Base-by-base conservation (phyloP, 306 rosid species). In the Corylus heterophylla region DNA sequence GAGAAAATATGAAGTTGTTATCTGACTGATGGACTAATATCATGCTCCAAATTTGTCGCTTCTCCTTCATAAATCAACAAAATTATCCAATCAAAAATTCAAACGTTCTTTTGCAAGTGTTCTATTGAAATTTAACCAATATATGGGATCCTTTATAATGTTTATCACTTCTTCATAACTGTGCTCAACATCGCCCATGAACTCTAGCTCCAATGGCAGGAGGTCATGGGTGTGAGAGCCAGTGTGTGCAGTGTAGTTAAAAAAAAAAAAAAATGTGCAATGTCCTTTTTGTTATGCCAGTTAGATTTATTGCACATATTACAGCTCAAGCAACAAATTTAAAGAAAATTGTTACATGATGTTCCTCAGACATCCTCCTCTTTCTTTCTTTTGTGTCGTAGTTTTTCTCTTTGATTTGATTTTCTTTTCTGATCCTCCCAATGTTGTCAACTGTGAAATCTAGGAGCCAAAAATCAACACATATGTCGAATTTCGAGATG, bases 381-480 rank as follows among this genome's bases (percentile, higher is more conserved):
- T 82, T 51, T 55, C n/a, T 68, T 73, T n/a, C 27, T 39, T 59
- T 44, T 27, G 50, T 4, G 0, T 61, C 48, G 12, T 58, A 8
- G 59, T 0, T 55, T 35, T 55, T 71, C 27, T 39, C 48, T 11
- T 31, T 42, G 61, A 58, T 71, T 7, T 49, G 7, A 20, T 51
- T 29, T 31, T 56, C 49, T 74, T 82, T 42, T 8, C 27, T 6
- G 47, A 68, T 9, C 72, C 17, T 68, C 51, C 44, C 29, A 35
- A 55, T 82, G 14, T 68, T 35, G 16, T 70, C 16, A 22, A 75
- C 80, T 37, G 25, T 31, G 77, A 69, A 27, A 69, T 88, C 79
- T 89, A 96, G 99, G 98, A 93, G 84, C 92, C 97, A 58, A 83
- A 82, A 83, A 93, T 96, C 69, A 96, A 90, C 86, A 81, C 98